phyloP scores from a whole-genome alignment of 208 protist genomes.

The Leishmania gerbilli region DNA sequence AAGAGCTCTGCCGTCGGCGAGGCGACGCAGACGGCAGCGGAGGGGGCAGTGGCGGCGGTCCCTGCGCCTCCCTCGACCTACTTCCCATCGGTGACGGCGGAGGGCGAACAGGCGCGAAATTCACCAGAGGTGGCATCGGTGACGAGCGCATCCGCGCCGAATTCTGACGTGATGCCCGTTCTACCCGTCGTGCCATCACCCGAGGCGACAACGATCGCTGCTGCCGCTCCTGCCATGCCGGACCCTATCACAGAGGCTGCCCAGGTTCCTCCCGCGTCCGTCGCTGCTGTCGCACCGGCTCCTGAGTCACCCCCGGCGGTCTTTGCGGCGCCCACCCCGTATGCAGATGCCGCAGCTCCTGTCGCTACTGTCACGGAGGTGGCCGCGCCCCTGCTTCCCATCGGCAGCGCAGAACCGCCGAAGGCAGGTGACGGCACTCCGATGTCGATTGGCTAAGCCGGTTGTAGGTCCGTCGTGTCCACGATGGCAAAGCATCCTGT shows the following conservation, averaged over 20 bases:
- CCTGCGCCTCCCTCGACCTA: background rate
- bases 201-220: background rate
- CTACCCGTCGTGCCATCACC: background rate
- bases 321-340: background rate
- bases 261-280: background rate
- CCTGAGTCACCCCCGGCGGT: background rate
- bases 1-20: conserved; percentile 10
- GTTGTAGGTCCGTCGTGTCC: too few relatives aligned
- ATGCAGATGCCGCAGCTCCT: background rate
- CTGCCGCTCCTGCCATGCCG: background rate
- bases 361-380: background rate
- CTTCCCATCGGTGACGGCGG: conserved; percentile 12
- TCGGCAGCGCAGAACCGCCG: background rate
- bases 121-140: background rate
- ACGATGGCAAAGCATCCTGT: background rate
- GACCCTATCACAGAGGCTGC: background rate
- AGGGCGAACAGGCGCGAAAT: conserved; percentile 24
- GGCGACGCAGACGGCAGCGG: conserved; percentile 12
- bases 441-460: background rate
- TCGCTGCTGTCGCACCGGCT: background rate
- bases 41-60: conserved; percentile 6
- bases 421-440: background rate
- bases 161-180: background rate
- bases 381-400: background rate
- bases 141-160: background rate